Conservation (phyloP, 1,284 basidiomycete species). For the Austropuccinia psidii region DNA sequence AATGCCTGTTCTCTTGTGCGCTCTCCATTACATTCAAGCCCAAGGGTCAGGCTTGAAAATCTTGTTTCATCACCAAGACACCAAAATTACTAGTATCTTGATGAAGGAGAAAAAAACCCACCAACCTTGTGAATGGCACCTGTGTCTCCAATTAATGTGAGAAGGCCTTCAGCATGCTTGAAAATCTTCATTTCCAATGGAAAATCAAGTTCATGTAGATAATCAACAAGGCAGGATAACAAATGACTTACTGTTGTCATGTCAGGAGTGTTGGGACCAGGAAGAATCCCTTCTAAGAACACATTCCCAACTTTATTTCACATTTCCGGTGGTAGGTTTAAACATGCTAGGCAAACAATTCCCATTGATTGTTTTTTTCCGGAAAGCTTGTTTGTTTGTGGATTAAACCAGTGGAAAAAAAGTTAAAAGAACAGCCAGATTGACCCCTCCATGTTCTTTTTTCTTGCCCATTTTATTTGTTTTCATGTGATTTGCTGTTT, state of each 20-base stretch:
- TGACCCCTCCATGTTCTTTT: not conserved
- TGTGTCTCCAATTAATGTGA: slow-evolving; percentile 17
- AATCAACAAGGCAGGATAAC: not conserved
- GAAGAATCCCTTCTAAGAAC: not conserved
- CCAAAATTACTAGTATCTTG: slow-evolving; percentile 4
- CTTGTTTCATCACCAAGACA: not conserved
- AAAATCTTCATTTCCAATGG: not conserved
- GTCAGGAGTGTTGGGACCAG: not conserved
- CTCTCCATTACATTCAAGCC: not conserved
- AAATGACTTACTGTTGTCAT: slow-evolving; percentile 9
- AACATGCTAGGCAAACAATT: not conserved
- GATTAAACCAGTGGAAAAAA: slow-evolving; percentile 24
- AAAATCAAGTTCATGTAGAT: not conserved
- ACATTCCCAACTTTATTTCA: not conserved
- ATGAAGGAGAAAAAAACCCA: slow-evolving; percentile 4
- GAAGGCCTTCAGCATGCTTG: not conserved
- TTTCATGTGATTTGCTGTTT: not conserved
- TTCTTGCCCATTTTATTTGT: not conserved
- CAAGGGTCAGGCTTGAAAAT: not conserved
- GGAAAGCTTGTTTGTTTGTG: slow-evolving; percentile 6
- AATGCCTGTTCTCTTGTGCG: not conserved
- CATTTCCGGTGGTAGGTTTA: not conserved
- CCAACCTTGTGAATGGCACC: slow-evolving; percentile 9
- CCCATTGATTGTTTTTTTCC: slow-evolving; percentile 8
- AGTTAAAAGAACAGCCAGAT: not conserved